Base-by-base conservation (phyloP, 371 early-diverging fungal genomes). In the Mucor lusitanicus region DNA sequence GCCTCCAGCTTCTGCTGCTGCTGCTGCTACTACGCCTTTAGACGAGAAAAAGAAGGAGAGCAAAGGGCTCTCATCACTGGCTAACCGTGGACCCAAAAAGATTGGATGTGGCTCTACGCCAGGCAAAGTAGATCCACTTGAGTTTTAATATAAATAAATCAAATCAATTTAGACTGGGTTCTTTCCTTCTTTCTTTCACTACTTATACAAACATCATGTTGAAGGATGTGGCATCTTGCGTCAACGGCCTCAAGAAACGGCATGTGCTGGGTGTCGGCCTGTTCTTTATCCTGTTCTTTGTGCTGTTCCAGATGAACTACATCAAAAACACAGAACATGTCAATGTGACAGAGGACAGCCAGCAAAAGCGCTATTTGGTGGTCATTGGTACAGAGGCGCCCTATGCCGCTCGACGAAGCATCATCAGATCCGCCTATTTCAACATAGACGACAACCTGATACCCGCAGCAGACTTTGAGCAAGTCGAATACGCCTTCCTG, bases 381-480 rank as follows among this genome's bases (percentile, higher is more conserved):
- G 70, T 86, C 28, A 82, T 86, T 44, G 84, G 84, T 6, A 78
- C 87, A 30, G 71, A 74, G 64, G 80, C 80, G 44, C 63, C 62
- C 19, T 73, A 74, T 19, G 64, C 75, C 7, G 56, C 75, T 3
- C 76, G 79, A 28, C 77, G 87, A 54, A 65, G 62, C 7, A 69
- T 83, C 72, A 77, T 87, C 21, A 84, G 87, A 15, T 76, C 80
- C 50, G 69, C 77, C 8, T 78, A 85, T 61, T 87, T 87, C 75
- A 82, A 82, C 21, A 75, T 85, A 44, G 63, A 71, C 42, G 77
- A 87, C 59, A 87, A 85, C 42, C 59, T 84, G 32, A 53, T 77
- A 28, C 87, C 87, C 23, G 80, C 81, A 56, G 0, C 46, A 8
- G 78, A 76, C 61, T 66, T 63, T 5, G 57, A 81, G 57, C 73